Conservation (phyloP, 177 flowering plant genomes). For the Vitis hybrid region DNA sequence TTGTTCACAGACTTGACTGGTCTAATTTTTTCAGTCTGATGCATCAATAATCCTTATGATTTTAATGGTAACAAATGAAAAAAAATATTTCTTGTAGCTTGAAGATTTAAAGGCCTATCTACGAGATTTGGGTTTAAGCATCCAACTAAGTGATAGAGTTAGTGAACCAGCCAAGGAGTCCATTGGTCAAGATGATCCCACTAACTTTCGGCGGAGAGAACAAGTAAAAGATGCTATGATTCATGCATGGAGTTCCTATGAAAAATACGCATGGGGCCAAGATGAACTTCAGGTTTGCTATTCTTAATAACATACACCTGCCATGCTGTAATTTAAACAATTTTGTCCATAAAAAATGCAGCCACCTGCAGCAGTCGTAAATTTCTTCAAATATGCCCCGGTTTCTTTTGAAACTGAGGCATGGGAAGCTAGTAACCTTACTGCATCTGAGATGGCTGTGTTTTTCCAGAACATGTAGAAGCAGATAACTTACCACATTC, state of each 20-base stretch:
- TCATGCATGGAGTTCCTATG: slow-evolving; percentile 94
- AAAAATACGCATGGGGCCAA: slow-evolving; percentile 96
- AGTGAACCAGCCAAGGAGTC: slow-evolving; percentile 16
- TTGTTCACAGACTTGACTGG: no score
- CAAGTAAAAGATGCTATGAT: slow-evolving; percentile 94
- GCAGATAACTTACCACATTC: no score
- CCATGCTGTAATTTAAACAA: no score
- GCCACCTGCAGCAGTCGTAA: no score
- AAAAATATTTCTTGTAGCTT: slow-evolving; percentile 33
- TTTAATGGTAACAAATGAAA: no score
- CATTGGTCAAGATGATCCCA: slow-evolving; percentile 52
- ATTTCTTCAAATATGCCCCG: no score
- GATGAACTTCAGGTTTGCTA: slow-evolving; percentile 90
- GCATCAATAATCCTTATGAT: neutral
- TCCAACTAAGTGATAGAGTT: slow-evolving; percentile 7
- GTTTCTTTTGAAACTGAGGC: no score
- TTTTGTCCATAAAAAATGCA: no score
- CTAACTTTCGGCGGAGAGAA: slow-evolving; percentile 60
- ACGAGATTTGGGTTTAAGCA: slow-evolving; percentile 1
- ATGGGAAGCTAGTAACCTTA: no score
- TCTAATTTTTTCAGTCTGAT: neutral
- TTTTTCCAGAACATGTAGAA: no score
- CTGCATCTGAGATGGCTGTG: no score
- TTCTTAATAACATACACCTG: no score
- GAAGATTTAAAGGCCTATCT: slow-evolving; percentile 40